A percentile compares a stretch with the other conserved stretches of the same genome.
Evolutionary conservation across 73 alveolate genomes (phyloP).

Genomic region (Paramecium sonneborni): DNA sequence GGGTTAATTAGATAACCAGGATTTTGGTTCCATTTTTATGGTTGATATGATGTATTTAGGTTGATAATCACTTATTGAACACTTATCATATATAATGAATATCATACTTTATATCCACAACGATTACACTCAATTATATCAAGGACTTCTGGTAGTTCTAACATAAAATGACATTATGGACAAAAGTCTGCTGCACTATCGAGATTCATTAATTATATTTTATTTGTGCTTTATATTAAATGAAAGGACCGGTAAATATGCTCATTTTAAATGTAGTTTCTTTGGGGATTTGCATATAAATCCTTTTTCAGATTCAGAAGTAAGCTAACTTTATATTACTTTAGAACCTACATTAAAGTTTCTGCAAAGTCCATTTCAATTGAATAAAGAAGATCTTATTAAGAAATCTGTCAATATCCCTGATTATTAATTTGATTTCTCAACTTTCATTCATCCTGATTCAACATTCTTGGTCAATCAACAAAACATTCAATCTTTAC

Average conservation of each 20-base stretch:
- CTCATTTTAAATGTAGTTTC: background rate
- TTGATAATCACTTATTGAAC: background rate
- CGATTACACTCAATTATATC: conserved; percentile 59
- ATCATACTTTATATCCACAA: conserved; percentile 33
- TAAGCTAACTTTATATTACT: background rate
- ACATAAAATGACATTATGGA: conserved; percentile 59
- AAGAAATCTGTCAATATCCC: conserved; percentile 9
- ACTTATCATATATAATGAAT: background rate
- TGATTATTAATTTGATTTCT: background rate
- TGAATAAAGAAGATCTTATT: background rate
- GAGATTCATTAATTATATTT: conserved; percentile 45
- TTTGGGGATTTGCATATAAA: conserved; percentile 17
- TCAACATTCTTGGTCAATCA: background rate
- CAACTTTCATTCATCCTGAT: background rate
- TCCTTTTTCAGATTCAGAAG: background rate
- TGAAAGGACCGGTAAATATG: conserved; percentile 17
- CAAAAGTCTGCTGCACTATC: conserved; percentile 68
- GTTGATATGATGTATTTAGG: conserved; percentile 44
- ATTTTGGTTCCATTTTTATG: conserved; percentile 42
- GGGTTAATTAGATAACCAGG: conserved; percentile 42
- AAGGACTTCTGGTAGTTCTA: conserved; percentile 57
- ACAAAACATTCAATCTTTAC: background rate
- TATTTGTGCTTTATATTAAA: background rate
- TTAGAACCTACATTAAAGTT: background rate
- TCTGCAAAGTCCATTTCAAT: background rate